Base-by-base conservation (phyloP, 306 rosid genomes). In the Medicago ruthenica region DNA sequence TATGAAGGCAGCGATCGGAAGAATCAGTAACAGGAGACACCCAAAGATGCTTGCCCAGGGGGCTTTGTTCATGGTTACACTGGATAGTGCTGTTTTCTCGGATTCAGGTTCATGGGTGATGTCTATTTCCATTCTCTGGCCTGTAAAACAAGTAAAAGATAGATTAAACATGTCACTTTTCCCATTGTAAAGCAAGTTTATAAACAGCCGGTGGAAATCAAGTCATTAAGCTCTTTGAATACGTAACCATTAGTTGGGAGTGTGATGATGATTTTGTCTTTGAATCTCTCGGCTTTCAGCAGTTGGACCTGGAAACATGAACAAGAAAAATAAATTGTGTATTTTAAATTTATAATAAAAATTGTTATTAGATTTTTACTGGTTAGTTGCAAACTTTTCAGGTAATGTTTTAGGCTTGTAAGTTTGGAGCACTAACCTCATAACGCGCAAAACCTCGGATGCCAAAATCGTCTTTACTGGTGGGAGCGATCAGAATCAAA, bases 231-330 rank as follows among this genome's bases (percentile, higher is more conserved):
- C 71, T 65, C 54, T 16, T 68, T 47, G 86, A 58, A 6, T 67
- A 57, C 34, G 77, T 61, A 79, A 90, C 98, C 97, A 44, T 76
- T 95, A 37, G 97, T 85, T 8, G 97, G 97, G 51, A 92, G 93
- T 15, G 87, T 86, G 82, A 95, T 80, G 79, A 83, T 76, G 78
- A 92, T 86, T 76, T 82, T 87, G 75, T 90, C 96, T 66, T 71
- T 58, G 82, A 95, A 90, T 78, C 84, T 86, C 80, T 88, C 75
- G 36, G 58, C 67, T 69, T 87, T 85, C 55, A 85, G 76, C 80
- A 85, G 82, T 88, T 81, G 80, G 75, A 92, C 88, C 98, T 92
- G 82, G 64, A 80, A 47, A 80, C 22, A 76, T 1, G 48, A 61
- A 71, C 70, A 62, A 31, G 53, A 72, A 24, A 20, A 64, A 57